Conservation (phyloP, 495 filamentous ascomycete genomes). For the Neurospora sp. region DNA sequence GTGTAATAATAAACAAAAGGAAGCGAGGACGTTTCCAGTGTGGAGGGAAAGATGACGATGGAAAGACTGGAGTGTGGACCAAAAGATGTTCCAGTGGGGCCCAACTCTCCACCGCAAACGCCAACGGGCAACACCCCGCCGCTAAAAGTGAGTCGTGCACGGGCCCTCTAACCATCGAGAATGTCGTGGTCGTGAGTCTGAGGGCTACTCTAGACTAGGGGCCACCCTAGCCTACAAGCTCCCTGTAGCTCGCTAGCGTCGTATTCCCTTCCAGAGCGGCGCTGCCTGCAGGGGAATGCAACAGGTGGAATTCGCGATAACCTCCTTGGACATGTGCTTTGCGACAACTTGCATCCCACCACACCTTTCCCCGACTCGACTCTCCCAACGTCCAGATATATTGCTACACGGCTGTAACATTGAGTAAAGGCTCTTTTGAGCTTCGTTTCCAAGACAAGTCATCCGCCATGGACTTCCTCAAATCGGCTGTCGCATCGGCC, state of each 20-base stretch:
- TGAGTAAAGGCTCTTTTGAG: neutral
- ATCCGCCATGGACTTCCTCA: slow-evolving; percentile 80
- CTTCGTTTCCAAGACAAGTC: neutral
- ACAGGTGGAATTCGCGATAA: neutral
- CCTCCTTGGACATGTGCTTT: neutral
- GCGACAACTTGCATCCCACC: neutral
- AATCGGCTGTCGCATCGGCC: slow-evolving; percentile 91
- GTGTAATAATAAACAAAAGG: neutral
- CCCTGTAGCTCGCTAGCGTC: neutral
- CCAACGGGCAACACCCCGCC: neutral
- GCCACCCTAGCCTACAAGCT: neutral
- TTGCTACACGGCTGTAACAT: neutral
- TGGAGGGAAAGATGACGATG: neutral
- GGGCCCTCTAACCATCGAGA: neutral
- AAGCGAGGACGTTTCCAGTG: neutral
- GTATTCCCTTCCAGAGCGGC: neutral
- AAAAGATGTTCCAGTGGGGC: neutral
- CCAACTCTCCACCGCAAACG: neutral
- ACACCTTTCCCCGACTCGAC: neutral
- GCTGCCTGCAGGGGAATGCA: neutral
- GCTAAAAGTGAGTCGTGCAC: neutral
- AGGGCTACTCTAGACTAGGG: neutral
- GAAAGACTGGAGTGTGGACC: neutral
- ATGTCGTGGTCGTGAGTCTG: neutral
- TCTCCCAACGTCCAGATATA: neutral